These are phyloP conservation scores for Emergomyces orientalis DNA, from an alignment of 2,329 filamentous ascomycete genomes.

Conservation along the genomic window DNA sequence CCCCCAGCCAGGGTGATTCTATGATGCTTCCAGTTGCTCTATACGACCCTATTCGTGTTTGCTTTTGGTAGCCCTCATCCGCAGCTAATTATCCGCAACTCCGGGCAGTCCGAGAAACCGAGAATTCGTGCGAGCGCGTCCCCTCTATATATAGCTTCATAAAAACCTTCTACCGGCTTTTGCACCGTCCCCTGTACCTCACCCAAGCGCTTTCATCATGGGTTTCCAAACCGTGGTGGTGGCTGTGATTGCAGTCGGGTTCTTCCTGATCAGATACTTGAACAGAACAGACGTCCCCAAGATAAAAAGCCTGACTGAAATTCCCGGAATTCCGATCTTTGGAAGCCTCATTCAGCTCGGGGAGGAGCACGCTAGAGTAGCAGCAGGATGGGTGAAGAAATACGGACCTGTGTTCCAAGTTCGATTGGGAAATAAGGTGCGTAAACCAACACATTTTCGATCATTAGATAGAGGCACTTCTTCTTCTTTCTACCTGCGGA, in stretches of 20 bases:
- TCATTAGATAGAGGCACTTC: too few species aligned
- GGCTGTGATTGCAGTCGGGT: slow-evolving; percentile 29
- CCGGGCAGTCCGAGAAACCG: too few species aligned
- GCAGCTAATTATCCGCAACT: too few species aligned
- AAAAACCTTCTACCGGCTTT: not conserved
- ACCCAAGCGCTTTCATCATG: slow-evolving; percentile 11
- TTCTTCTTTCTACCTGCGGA: too few species aligned
- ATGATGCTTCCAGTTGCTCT: too few species aligned
- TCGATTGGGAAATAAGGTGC: slow-evolving; percentile 57
- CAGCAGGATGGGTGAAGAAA: slow-evolving; percentile 49
- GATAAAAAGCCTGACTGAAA: slow-evolving; percentile 53
- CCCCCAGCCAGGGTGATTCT: not conserved
- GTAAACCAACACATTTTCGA: not conserved
- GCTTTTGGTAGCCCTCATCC: not conserved
- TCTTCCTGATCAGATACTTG: slow-evolving; percentile 35
- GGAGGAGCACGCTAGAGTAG: slow-evolving; percentile 46
- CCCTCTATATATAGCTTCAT: too few species aligned
- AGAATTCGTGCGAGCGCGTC: too few species aligned
- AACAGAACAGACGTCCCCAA: slow-evolving; percentile 49
- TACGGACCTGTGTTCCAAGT: slow-evolving; percentile 59
- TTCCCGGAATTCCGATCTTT: slow-evolving; percentile 54
- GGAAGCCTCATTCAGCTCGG: slow-evolving; percentile 55
- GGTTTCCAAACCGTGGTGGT: slow-evolving; percentile 17
- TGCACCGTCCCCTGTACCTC: not conserved
- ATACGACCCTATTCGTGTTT: not conserved